Percentiles rank a stretch among this genome's conserved stretches.
Conservation (phyloP, 2,329 filamentous ascomycete species). For the Scedosporium minutisporum region DNA sequence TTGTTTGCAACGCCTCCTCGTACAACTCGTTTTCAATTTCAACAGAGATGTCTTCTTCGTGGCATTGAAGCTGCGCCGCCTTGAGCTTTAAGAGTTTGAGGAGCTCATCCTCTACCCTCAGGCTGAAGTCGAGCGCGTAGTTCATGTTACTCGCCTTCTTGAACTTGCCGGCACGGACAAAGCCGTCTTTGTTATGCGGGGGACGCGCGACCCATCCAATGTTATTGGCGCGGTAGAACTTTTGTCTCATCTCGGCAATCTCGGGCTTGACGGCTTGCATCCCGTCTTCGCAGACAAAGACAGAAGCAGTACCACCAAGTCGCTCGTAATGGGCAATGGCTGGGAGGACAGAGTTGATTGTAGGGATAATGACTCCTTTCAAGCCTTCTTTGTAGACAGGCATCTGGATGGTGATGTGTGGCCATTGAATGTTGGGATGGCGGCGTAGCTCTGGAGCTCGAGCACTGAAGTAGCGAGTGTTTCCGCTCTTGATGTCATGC, state of each 20-base stretch:
- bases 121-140: conserved; percentile 57
- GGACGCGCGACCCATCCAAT: conserved; percentile 64
- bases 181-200: conserved; percentile 52
- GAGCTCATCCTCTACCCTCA: conserved; percentile 62
- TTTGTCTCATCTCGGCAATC: background rate
- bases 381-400: no score
- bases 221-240: conserved; percentile 59
- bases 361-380: no score
- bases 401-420: no score
- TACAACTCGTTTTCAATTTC: conserved; percentile 59
- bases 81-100: conserved; percentile 14
- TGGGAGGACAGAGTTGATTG: no score
- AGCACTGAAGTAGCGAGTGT: background rate
- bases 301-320: no score
- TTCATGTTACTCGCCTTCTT: conserved; percentile 69
- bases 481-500: conserved; percentile 18
- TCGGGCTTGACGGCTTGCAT: background rate
- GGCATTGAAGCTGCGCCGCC: conserved; percentile 12
- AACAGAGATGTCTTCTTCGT: conserved; percentile 33
- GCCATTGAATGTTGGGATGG: background rate
- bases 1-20: conserved; percentile 52
- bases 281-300: background rate
- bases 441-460: background rate
- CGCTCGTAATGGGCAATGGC: no score
- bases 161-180: conserved; percentile 55